A percentile compares a stretch with the other conserved stretches of the same genome.
Conservation (phyloP, 225 moss, liverwort and hornwort genomes). For the Thuidium tamariscinum region DNA sequence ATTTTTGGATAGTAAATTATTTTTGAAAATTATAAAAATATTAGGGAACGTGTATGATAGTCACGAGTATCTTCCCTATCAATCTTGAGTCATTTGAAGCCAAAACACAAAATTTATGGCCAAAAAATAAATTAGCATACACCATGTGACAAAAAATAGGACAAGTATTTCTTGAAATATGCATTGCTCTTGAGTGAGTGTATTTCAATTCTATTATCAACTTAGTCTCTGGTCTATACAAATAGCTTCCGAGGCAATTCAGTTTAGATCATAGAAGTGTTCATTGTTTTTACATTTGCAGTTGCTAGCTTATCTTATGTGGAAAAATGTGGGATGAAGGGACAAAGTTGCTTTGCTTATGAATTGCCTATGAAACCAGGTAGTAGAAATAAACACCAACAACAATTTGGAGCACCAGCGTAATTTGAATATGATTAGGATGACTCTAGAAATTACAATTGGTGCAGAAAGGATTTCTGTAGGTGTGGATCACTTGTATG, state of each 20-base stretch:
- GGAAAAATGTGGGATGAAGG: background rate
- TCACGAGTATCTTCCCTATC: too few species aligned
- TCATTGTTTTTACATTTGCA: background rate
- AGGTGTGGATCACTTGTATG: background rate
- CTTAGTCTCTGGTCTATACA: background rate
- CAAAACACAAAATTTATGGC: too few species aligned
- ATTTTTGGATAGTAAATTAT: too few species aligned
- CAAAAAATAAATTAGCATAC: too few species aligned
- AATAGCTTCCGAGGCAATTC: background rate
- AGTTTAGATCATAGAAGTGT: background rate
- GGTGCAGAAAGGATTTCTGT: too few species aligned
- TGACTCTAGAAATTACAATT: background rate
- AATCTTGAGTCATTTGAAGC: too few species aligned
- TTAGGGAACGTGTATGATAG: too few species aligned
- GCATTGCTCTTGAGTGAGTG: background rate
- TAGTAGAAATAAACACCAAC: background rate
- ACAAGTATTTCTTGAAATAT: too few species aligned
- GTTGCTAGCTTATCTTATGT: background rate
- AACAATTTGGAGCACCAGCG: background rate
- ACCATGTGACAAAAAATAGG: too few species aligned
- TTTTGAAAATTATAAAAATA: too few species aligned
- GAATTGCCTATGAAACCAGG: background rate
- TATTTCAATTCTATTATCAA: background rate
- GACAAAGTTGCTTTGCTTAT: background rate
- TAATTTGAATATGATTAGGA: too few species aligned